Evolutionary conservation across 306 rosid genomes (phyloP), one percentile per base, ranked within the genome.

Genomic region (peach (Prunus persica)): DNA sequence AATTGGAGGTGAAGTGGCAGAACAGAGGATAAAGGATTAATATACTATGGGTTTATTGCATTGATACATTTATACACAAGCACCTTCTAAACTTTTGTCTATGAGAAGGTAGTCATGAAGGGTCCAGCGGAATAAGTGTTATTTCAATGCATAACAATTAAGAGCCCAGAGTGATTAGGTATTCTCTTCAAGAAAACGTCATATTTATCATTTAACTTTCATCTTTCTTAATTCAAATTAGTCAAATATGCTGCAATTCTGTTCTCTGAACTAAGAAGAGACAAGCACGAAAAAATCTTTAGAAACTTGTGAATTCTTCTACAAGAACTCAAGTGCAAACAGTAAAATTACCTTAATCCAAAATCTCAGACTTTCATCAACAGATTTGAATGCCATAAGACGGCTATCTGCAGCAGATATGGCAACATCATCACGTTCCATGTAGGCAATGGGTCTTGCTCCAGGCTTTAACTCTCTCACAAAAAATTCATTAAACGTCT

Each of bases 401-500:
- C 98, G 97, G 83, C 97, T 77, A 85, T 95, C 98, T 73, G 97
- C 97, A 60, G 91, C 97, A 80, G 95, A 90, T 60, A 89, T 87
- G 51, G 97, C 98, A 79, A 92, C 74, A 65, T 88, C 91, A 84
- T 90, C 93, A 24, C 86, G 78, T 49, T 90, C 96, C 77, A 78
- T 61, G 67, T 70, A 84, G 63, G 84, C 84, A 84, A 89, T 77
- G 79, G 98, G 96, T 79, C 98, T 90, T 76, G 89, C 85, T 72
- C 89, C 95, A 62, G 91, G 95, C 87, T 89, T 95, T 58, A 95
- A 77, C 83, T 95, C 97, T 89, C 98, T 84, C 71, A 90, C 75
- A 65, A 95, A 95, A 73, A 95, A 95, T 58, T 95, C 96, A 78
- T 95, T 95, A 85, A 95, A 95, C 30, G 97, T 95, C 98, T 95